phyloP scores from a whole-genome alignment of 805 yeast species.

The Torulaspora gathmanii region DNA sequence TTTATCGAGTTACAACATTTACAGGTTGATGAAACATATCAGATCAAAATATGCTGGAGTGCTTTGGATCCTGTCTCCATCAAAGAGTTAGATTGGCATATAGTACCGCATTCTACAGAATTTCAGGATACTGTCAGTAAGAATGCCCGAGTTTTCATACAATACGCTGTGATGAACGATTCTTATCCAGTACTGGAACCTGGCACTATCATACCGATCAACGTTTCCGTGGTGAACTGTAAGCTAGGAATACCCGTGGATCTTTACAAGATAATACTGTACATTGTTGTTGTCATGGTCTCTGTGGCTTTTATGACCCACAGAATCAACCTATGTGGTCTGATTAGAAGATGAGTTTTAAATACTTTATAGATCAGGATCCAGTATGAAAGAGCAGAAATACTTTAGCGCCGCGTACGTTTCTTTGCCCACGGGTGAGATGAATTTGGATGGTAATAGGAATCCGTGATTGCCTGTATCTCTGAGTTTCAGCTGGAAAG shows the following conservation, averaged over 20 bases:
- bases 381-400: constrained; percentile 52
- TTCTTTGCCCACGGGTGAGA: constrained; percentile 74
- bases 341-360: constrained; percentile 3
- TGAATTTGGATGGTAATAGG: constrained; percentile 63
- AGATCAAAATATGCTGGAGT: constrained; percentile 32
- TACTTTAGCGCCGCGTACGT: constrained; percentile 62
- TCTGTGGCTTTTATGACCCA: constrained; percentile 10
- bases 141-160: constrained; percentile 15
- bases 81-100: constrained; percentile 10
- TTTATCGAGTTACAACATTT: constrained; percentile 18
- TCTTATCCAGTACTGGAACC: constrained; percentile 21
- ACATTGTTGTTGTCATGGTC: constrained; percentile 11
- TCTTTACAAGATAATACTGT: constrained; percentile 18
- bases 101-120: constrained; percentile 13
- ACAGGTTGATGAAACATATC: constrained; percentile 18
- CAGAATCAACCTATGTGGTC: constrained; percentile 8
- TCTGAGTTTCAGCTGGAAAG: constrained; percentile 74
- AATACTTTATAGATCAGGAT: constrained; percentile 37
- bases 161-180: constrained; percentile 12
- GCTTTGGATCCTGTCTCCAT: constrained; percentile 29
- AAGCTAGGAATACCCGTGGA: constrained; percentile 28
- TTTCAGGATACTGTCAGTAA: constrained; percentile 12
- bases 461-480: constrained; percentile 84
- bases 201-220: constrained; percentile 16
- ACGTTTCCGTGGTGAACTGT: constrained; percentile 20